A percentile compares a stretch with the other conserved stretches of the same genome.
phyloP scores from a whole-genome alignment of 83 land plant species.

The Diphasiastrum complanatum region DNA sequence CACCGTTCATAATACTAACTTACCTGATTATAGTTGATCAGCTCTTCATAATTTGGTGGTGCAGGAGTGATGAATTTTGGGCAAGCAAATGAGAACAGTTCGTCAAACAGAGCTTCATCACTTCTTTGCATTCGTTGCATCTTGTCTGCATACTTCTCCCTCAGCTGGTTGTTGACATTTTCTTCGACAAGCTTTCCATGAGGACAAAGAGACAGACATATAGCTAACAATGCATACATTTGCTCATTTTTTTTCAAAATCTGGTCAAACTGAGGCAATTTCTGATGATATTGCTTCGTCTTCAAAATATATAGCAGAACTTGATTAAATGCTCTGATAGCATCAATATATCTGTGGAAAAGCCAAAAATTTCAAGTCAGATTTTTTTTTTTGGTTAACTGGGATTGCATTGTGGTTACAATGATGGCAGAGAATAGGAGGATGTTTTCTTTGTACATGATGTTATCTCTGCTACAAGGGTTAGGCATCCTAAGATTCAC shows the following conservation, averaged over 20 bases:
- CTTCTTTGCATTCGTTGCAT: constrained; percentile 77
- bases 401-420: too few relatives aligned
- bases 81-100: constrained; percentile 88
- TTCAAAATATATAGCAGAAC: constrained; percentile 76
- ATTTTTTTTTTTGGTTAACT: too few relatives aligned
- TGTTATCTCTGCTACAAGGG: too few relatives aligned
- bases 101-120: constrained; percentile 85
- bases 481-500: neutral
- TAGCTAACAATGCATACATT: constrained; percentile 91
- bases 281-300: constrained; percentile 85
- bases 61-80: constrained; percentile 93
- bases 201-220: constrained; percentile 81
- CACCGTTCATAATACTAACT: neutral
- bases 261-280: constrained; percentile 86
- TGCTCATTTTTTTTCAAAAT: constrained; percentile 94
- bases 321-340: constrained; percentile 80
- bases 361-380: too few relatives aligned
- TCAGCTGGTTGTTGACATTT: constrained; percentile 71
- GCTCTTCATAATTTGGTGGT: constrained; percentile 74
- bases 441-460: too few relatives aligned
- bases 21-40: constrained; percentile 93
- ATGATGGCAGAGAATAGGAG: too few relatives aligned
- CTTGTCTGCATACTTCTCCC: constrained; percentile 89
- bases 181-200: constrained; percentile 86
- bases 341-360: constrained; percentile 66